phyloP scores from a whole-genome alignment of 2,329 filamentous ascomycete genomes.

The Aureobasidium leucospermi region DNA sequence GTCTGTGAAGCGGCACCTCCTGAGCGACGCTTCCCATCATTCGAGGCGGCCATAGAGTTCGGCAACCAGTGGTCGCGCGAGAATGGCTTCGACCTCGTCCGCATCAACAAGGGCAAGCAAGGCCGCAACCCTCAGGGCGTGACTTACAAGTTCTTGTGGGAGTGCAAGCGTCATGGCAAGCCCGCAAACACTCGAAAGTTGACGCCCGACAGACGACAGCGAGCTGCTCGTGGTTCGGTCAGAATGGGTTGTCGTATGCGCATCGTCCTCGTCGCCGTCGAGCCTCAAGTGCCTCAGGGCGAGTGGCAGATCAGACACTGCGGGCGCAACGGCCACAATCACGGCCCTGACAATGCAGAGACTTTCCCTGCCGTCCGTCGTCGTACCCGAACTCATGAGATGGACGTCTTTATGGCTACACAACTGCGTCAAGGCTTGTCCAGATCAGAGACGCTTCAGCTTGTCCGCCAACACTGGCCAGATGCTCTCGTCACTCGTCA shows the following conservation, averaged over 20 bases:
- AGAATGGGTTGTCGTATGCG: conserved; percentile 11
- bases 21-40: conserved; percentile 5
- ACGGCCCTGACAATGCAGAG: conserved; percentile 7
- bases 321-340: conserved; percentile 11
- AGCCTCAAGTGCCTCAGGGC: conserved; percentile 3
- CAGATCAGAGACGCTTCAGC: conserved; percentile 7
- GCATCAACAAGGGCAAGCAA: conserved; percentile 14
- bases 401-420: conserved; percentile 11
- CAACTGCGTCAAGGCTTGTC: conserved; percentile 10
- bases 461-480: conserved; percentile 6
- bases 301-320: conserved; percentile 13
- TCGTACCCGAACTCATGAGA: conserved; percentile 10
- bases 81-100: conserved; percentile 10
- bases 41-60: conserved; percentile 8
- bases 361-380: conserved; percentile 2
- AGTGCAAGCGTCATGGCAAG: conserved; percentile 13
- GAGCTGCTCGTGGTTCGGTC: neutral
- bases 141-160: conserved; percentile 13
- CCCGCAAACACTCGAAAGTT: conserved; percentile 10
- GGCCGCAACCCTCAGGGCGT: conserved; percentile 10
- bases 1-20: conserved; percentile 8
- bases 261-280: conserved; percentile 6
- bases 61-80: conserved; percentile 12
- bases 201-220: neutral
- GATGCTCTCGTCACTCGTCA: conserved; percentile 7